Conservation (phyloP, 768 basidiomycete species). For the Ephemerocybe angulata region DNA sequence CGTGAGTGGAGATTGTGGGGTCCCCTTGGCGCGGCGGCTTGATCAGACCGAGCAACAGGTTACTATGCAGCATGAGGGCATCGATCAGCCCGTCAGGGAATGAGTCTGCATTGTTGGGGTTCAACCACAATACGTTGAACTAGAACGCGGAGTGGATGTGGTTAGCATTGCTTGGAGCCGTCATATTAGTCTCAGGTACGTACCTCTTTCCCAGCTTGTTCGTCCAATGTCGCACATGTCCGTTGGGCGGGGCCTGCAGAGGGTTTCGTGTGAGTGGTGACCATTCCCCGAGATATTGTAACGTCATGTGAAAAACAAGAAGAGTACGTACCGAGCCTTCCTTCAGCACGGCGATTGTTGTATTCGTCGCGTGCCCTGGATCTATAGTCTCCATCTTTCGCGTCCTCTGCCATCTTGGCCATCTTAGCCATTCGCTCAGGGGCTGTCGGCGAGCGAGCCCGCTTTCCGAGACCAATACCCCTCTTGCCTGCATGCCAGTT, state of each 20-base stretch:
- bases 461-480: constrained; percentile 72
- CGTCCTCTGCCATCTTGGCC: constrained; percentile 67
- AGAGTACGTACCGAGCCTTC: constrained; percentile 46
- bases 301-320: constrained; percentile 1
- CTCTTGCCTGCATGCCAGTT: constrained; percentile 54
- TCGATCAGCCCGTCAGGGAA: constrained; percentile 67
- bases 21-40: constrained; percentile 10
- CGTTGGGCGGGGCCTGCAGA: constrained; percentile 55
- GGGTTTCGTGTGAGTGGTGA: constrained; percentile 1
- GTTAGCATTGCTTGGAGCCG: background rate
- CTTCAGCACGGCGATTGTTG: constrained; percentile 71
- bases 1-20: constrained; percentile 19
- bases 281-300: constrained; percentile 1
- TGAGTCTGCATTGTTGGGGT: constrained; percentile 59
- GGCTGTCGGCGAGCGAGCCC: constrained; percentile 59
- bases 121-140: constrained; percentile 83
- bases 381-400: constrained; percentile 57
- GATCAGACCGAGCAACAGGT: constrained; percentile 5
- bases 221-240: constrained; percentile 75
- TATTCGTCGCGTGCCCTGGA: constrained; percentile 71
- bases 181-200: constrained; percentile 22
- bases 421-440: constrained; percentile 69
- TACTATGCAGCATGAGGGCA: constrained; percentile 42
- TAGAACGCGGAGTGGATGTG: constrained; percentile 31
- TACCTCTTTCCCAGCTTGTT: constrained; percentile 64